Conservation (phyloP, 176 grass and related monocot genomes). For the Triticum monococcum region DNA sequence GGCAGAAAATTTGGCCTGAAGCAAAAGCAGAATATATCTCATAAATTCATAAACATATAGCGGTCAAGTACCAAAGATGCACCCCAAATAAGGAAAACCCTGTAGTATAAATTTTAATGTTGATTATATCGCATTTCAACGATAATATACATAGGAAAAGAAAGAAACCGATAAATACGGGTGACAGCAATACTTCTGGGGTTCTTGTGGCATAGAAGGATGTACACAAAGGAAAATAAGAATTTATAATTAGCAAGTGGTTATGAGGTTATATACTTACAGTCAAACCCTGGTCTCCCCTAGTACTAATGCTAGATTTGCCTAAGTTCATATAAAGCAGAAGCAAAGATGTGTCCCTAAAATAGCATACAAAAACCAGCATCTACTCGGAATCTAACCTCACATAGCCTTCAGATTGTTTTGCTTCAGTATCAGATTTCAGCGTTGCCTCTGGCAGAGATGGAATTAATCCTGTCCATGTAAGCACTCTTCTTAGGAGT, state of each 20-base stretch:
- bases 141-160: too few species aligned
- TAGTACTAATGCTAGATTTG: neutral
- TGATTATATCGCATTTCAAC: too few species aligned
- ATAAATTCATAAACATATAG: neutral
- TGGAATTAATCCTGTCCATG: conserved; percentile 80
- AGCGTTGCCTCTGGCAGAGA: conserved; percentile 65
- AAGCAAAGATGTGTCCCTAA: neutral
- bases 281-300: neutral
- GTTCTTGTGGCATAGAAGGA: neutral
- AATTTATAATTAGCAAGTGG: neutral
- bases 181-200: neutral
- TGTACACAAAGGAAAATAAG: neutral
- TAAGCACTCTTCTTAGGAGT: conserved; percentile 82
- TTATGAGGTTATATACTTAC: neutral
- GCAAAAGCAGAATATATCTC: neutral
- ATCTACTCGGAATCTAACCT: conserved; percentile 47
- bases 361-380: neutral
- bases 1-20: conserved; percentile 84
- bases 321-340: neutral
- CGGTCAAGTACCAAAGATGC: neutral
- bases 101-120: too few species aligned
- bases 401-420: conserved; percentile 54
- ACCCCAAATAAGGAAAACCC: neutral
- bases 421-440: conserved; percentile 50
- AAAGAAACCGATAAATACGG: neutral